A percentile compares a stretch with the other conserved stretches of the same genome.
Conservation (phyloP, 108 stramenopile species). For the Asterionellopsis glacialis region DNA sequence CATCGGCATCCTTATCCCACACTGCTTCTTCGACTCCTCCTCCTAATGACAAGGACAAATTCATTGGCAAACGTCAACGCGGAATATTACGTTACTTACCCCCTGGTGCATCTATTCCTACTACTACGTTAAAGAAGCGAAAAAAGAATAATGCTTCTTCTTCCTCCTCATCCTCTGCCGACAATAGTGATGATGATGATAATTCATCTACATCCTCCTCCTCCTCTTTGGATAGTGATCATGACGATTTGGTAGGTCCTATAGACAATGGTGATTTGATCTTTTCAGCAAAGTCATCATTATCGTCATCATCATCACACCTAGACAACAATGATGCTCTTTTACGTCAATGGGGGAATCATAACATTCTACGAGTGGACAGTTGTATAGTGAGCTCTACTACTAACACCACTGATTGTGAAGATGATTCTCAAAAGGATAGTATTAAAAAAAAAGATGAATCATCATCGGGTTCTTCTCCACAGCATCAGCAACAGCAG, state of each 20-base stretch:
- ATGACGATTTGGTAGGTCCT: slow-evolving; percentile 14
- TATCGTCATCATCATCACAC: not conserved
- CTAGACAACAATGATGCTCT: not conserved
- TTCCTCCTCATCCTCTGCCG: slow-evolving; percentile 11
- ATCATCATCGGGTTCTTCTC: no score
- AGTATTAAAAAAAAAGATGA: no score
- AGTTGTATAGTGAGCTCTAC: no score
- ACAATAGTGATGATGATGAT: slow-evolving; percentile 26
- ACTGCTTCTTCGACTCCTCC: no score
- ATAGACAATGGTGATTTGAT: no score
- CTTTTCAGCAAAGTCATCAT: no score
- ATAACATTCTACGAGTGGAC: no score
- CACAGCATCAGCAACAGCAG: no score
- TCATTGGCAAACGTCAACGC: not conserved
- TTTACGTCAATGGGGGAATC: not conserved
- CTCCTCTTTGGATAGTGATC: slow-evolving; percentile 20
- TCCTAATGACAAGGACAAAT: no score
- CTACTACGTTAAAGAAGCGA: slow-evolving; percentile 1
- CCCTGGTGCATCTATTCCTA: slow-evolving; percentile 21
- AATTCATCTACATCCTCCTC: slow-evolving; percentile 12
- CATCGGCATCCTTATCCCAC: no score
- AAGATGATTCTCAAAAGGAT: no score
- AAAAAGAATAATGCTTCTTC: not conserved
- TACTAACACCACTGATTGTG: no score
- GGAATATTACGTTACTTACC: slow-evolving; percentile 17